Conservation (phyloP, 2,329 filamentous ascomycete species). For the Trichoderma harzianum region DNA sequence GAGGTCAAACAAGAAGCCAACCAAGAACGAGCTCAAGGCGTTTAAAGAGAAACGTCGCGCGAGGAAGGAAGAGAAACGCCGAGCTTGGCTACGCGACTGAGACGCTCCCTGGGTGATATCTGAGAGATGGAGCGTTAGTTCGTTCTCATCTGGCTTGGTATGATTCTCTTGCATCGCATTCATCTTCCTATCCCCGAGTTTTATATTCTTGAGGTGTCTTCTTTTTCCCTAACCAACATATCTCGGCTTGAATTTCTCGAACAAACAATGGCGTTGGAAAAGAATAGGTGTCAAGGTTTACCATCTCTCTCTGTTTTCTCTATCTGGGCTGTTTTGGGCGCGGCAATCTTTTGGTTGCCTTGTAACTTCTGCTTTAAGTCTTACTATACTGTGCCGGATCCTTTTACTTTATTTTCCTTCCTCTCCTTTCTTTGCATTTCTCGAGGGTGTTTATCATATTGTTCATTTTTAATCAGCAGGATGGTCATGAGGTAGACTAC, state of each 20-base stretch:
- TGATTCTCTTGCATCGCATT: conserved; percentile 7
- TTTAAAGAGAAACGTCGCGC: conserved; percentile 88
- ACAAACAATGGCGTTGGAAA: conserved; percentile 13
- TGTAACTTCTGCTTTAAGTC: background rate
- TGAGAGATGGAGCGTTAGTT: background rate
- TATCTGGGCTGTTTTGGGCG: background rate
- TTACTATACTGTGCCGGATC: background rate
- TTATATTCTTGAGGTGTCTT: background rate
- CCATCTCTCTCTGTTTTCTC: background rate
- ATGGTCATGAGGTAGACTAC: background rate
- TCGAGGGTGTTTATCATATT: background rate
- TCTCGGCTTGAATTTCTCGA: background rate
- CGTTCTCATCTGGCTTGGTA: background rate
- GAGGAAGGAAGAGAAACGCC: conserved; percentile 89
- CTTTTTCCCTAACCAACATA: background rate
- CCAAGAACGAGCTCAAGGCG: conserved; percentile 80
- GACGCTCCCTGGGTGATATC: background rate
- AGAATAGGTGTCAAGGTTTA: background rate
- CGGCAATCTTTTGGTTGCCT: background rate
- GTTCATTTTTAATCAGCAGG: background rate
- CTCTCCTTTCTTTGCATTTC: background rate
- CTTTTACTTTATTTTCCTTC: background rate
- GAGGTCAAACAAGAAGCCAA: conserved; percentile 77
- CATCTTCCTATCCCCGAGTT: background rate
- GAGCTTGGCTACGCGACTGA: conserved; percentile 87